Conservation (phyloP, 176 grass and related monocot species). For the Dendrocalamus sinicus region DNA sequence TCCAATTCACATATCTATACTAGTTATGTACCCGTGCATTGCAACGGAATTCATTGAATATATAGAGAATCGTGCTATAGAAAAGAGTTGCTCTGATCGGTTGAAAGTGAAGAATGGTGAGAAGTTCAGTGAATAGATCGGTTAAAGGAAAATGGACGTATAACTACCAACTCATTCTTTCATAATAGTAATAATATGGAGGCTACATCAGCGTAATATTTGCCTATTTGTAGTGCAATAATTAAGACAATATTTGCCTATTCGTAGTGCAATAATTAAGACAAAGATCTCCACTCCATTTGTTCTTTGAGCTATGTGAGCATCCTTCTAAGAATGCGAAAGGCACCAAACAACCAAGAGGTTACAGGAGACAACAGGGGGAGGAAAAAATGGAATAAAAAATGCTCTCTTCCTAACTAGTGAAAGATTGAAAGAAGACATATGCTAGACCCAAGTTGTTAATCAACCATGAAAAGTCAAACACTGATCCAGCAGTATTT, state of each 20-base stretch:
- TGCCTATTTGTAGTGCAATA: constrained; percentile 13
- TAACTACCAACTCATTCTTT: too few relatives aligned
- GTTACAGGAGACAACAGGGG: not conserved
- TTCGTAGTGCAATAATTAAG: constrained; percentile 14
- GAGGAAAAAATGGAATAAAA: not conserved
- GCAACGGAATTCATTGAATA: too few relatives aligned
- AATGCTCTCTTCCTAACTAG: not conserved
- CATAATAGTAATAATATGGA: not conserved
- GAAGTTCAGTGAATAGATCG: too few relatives aligned
- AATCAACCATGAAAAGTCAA: not conserved
- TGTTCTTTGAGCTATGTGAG: not conserved
- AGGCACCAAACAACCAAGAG: not conserved
- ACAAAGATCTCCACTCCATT: constrained; percentile 4
- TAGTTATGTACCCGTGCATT: too few relatives aligned
- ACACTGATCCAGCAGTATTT: not conserved
- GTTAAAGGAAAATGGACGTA: too few relatives aligned
- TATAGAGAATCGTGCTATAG: too few relatives aligned
- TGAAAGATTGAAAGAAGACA: not conserved
- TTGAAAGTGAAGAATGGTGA: too few relatives aligned
- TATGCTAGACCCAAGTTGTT: not conserved
- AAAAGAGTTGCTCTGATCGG: too few relatives aligned
- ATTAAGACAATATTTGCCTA: constrained; percentile 1
- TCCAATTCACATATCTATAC: too few relatives aligned
- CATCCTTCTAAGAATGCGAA: not conserved
- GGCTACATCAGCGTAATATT: constrained; percentile 9